Evolutionary conservation across 202 grass and related monocot species (phyloP), one percentile per base, ranked within the genome.

Genomic region (Panicum hallii): DNA sequence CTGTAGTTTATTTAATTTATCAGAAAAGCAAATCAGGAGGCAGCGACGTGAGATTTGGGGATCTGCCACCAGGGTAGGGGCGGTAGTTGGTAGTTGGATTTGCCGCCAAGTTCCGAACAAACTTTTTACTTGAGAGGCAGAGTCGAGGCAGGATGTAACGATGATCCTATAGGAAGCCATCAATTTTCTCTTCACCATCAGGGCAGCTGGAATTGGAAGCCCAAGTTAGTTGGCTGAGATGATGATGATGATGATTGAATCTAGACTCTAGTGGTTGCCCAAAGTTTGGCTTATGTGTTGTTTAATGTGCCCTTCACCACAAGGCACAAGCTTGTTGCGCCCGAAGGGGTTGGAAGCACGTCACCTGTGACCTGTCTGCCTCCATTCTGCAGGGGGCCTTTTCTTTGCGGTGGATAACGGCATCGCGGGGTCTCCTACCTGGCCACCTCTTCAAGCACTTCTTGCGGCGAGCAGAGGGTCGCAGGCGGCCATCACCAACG

Each of bases 291-390:
- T 83, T 38, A 36, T 38, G 42, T 23, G 23, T 38, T 38, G 41
- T 79, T 79, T 79, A 40, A 41, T 62, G 55, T 70, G 11, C 11
- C 63, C 54, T 16, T 12, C 23, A 64, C 28, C 87, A 70, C 82
- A 81, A 77, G 82, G 20, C 87, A 70, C 82, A 81, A 77, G 82
- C 22, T 57, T 82, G 82, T 14, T 38, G 12, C 4, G 61, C 61
- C 62, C 12, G 4, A 77, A 76, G 77, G 72, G 83, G 78, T 89
- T 56, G 83, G 88, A 22, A 57, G 88, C 88, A 89, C 78, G 88
- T 86, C 88, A 86, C 74, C 47, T 74, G 88, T 86, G 83, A 86
- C 74, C 36, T 74, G 66, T 70, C 75, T 52, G 65, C 20, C 62
- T 14, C 17, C 6, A 19, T 55, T 14, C 19, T 8, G 20, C 20